Base-by-base conservation (phyloP, 345 rosid species). In the Aethionema arabicum region DNA sequence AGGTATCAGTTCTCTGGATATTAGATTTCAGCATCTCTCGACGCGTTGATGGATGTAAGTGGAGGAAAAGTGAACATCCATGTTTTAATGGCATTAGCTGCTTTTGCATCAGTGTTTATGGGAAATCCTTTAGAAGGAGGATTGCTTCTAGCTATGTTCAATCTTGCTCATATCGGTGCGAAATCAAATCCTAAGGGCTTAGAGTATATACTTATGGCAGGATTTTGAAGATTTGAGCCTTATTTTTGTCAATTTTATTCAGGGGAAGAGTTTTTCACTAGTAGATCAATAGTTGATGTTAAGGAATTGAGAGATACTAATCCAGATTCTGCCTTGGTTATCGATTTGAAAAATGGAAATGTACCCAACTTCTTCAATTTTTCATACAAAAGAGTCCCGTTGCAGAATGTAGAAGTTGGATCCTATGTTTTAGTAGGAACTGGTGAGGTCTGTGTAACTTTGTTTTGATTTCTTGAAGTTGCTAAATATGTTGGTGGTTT, bases 51-150 rank as follows among this genome's bases (percentile, higher is more conserved):
- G 76, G 97, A 87, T 81, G 76, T 89, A 69, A 82, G 83, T 31
- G 95, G 90, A 52, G 99, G 99, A 54, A 93, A 74, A 77, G 95
- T 89, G 46, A 93, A 93, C 77, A 93, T 93, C 13, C 97, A 92
- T 65, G 97, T 92, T 0, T 73, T 93, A 60, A 93, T 93, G 99
- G 99, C 99, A 51, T 85, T 93, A 32, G 96, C 96, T 0, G 96
- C 87, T 41, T 93, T 93, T 81, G 96, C 99, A 16, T 93, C 99
- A 2, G 66, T 85, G 35, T 85, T 92, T 79, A 92, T 89, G 97
- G 99, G 99, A 2, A 92, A 87, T 55, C 70, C 91, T 21, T 66
- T 92, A 73, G 99, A 92, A 87, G 99, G 97, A 76, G 96, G 99
- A 33, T 69, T 92, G 54, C 97, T 92, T 74, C 86, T 92, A 14